phyloP scores from a whole-genome alignment of 345 rosid species.

The Eucalyptus grandis region DNA sequence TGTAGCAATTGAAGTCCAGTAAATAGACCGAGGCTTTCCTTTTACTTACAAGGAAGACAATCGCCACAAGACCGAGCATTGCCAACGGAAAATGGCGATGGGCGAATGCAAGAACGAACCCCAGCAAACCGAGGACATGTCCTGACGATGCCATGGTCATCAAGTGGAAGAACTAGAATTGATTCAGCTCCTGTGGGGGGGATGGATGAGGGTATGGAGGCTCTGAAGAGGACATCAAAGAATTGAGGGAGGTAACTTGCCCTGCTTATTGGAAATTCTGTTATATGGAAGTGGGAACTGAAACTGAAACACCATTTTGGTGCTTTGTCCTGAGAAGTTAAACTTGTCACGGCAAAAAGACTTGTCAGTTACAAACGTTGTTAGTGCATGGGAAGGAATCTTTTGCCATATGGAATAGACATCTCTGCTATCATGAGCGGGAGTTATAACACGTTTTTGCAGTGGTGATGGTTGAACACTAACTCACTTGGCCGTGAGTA shows the following conservation, averaged over 20 bases:
- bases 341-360: background rate
- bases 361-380: background rate
- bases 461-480: background rate
- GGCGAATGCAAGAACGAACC: background rate
- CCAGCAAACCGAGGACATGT: background rate
- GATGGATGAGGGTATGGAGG: background rate
- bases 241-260: background rate
- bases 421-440: background rate
- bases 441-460: background rate
- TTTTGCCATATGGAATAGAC: background rate
- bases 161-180: background rate
- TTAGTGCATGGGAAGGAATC: background rate
- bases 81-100: background rate
- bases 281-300: background rate
- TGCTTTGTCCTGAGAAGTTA: background rate
- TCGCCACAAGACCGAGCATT: background rate
- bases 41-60: background rate
- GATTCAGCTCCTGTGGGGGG: background rate
- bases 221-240: background rate
- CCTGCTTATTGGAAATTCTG: background rate
- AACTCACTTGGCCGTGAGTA: background rate
- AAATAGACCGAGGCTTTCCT: constrained; percentile 19
- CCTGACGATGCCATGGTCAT: background rate
- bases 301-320: background rate
- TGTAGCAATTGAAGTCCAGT: constrained; percentile 47